Evolutionary conservation across 2,329 filamentous ascomycete species (phyloP).

Genomic region (Fusarium keratoplasticum): DNA sequence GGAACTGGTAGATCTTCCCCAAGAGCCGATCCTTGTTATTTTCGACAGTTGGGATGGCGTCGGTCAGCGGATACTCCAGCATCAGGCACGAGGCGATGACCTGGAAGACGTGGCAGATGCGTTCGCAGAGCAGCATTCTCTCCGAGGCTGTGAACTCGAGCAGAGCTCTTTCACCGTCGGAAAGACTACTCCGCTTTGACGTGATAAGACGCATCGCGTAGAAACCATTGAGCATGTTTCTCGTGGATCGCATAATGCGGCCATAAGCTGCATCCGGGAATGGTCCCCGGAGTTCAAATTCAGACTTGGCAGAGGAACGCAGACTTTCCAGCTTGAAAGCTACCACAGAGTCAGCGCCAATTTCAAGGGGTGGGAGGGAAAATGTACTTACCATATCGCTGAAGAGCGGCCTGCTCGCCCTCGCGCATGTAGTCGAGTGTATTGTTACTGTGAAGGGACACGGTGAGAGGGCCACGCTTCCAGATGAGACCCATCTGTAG

Average conservation of each 20-base stretch:
- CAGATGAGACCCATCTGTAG: slow-evolving; percentile 95
- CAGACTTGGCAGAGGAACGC: slow-evolving; percentile 78
- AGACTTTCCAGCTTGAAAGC: slow-evolving; percentile 79
- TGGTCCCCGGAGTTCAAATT: slow-evolving; percentile 89
- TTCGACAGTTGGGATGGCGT: slow-evolving; percentile 86
- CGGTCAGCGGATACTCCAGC: slow-evolving; percentile 91
- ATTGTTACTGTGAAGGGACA: slow-evolving; percentile 71
- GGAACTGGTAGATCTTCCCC: slow-evolving; percentile 88
- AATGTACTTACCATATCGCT: slow-evolving; percentile 70
- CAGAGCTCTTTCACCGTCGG: slow-evolving; percentile 83
- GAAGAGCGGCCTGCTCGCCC: slow-evolving; percentile 88
- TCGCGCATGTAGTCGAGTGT: slow-evolving; percentile 82
- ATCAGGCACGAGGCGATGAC: slow-evolving; percentile 95
- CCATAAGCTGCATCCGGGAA: slow-evolving; percentile 82
- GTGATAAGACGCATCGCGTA: slow-evolving; percentile 97
- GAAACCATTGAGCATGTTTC: slow-evolving; percentile 90
- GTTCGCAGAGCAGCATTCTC: slow-evolving; percentile 82
- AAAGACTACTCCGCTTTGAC: slow-evolving; percentile 79
- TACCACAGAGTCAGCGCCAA: slow-evolving; percentile 30
- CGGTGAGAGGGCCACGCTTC: slow-evolving; percentile 89
- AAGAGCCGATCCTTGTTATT: slow-evolving; percentile 84
- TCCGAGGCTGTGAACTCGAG: slow-evolving; percentile 84
- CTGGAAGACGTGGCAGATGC: slow-evolving; percentile 88
- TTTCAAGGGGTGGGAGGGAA: too few species aligned
- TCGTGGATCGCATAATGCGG: slow-evolving; percentile 82